Base-by-base conservation (phyloP, 2,329 filamentous ascomycete genomes). In the Beauveria asiatica region DNA sequence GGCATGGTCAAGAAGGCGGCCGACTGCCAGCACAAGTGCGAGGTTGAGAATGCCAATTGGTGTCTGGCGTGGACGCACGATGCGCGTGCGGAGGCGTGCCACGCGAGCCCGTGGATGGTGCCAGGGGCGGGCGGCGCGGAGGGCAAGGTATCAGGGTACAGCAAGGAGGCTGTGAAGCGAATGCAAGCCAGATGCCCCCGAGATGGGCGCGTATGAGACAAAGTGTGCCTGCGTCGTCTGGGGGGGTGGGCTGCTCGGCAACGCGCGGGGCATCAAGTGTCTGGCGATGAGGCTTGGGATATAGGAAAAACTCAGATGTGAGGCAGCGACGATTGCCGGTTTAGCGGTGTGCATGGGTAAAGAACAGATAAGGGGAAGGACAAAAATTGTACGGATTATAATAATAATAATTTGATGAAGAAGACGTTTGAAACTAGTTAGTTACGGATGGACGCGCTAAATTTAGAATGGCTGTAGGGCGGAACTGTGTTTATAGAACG, bases 31-130 rank as follows among this genome's bases (percentile, higher is more conserved):
- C 67, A 68, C 17, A 72, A 75, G 44, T 83, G 80, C 69, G 66
- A 72, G 25, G 65, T 69, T 37, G 69, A 72, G 42, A 42, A 44
- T 13, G 65, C 68, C n/a, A 67, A 65, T 30, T 67, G 68, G 61
- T 83, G 80, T 62, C 68, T 83, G 58, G 79, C 80, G 25, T 83
- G 80, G 80, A 76, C 75, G 27, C 82, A 76, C 70, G 75, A 81
- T 39, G 69, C 72, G 54, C 65, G 64, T 30, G 69, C 63, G 23
- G 67, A 70, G 64, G 66, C 69, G 61, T 83, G 80, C 68, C 72
- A 75, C 63, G 71, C 70, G 53, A 78, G 76, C 42, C 78, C 79
- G 23, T 83, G 80, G 80, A 68, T 80, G 57, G 73, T 80, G 44
- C 68, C 81, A 2, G 80, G 79, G 21, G 64, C 65, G 3, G 62